Percentiles rank a stretch among this genome's conserved stretches.
Evolutionary conservation across 495 filamentous ascomycete genomes (phyloP).

Genomic region (Penicillium robsamsonii): DNA sequence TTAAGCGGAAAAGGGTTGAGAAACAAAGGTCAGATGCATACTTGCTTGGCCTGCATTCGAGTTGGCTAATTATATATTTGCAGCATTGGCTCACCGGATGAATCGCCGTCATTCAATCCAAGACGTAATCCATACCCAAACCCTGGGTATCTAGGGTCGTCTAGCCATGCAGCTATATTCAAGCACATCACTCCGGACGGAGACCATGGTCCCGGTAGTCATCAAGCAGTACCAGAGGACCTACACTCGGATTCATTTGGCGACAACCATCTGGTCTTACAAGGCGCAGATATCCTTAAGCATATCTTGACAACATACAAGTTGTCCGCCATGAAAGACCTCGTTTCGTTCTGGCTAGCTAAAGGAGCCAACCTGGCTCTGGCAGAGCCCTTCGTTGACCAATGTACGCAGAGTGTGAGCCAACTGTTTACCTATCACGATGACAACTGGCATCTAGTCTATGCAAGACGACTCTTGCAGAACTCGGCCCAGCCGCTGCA

Average conservation of each 20-base stretch:
- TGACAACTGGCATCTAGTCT: conserved; percentile 31
- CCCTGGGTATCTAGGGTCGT: conserved; percentile 44
- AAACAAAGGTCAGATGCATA: conserved; percentile 20
- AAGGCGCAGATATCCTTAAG: conserved; percentile 29
- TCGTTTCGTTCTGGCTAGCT: conserved; percentile 33
- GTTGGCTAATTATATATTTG: background rate
- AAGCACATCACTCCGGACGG: conserved; percentile 36
- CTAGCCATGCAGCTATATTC: conserved; percentile 44
- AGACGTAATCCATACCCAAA: conserved; percentile 41
- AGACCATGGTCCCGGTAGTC: conserved; percentile 11
- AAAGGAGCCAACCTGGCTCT: conserved; percentile 38
- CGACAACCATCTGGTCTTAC: conserved; percentile 26
- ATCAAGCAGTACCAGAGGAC: conserved; percentile 11
- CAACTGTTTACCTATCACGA: conserved; percentile 28
- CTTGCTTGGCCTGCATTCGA: background rate
- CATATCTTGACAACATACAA: conserved; percentile 27
- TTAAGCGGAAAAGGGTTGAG: conserved; percentile 32
- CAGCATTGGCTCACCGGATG: conserved; percentile 21
- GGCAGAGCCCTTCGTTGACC: conserved; percentile 32
- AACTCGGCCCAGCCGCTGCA: conserved; percentile 35
- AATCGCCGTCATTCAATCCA: conserved; percentile 26
- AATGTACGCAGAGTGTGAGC: conserved; percentile 29
- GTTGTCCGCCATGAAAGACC: conserved; percentile 28
- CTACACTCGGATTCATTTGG: conserved; percentile 16
- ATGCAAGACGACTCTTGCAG: conserved; percentile 31